Conservation (phyloP, 2,329 filamentous ascomycete species). For the Fusarium torreyae region DNA sequence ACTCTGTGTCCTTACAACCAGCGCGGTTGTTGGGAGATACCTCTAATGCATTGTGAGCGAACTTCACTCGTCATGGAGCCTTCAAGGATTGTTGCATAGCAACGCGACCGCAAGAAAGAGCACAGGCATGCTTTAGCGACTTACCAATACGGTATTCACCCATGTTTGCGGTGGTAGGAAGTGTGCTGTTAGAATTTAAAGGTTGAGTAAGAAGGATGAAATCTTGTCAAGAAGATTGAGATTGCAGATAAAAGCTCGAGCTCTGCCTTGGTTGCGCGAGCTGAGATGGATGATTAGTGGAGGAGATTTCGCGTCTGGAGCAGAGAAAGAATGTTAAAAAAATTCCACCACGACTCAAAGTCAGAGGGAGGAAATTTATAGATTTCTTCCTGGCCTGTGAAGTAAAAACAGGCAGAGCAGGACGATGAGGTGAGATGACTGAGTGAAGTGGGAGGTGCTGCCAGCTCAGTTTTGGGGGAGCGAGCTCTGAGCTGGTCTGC, state of each 20-base stretch:
- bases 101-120: constrained; percentile 3
- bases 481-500: constrained; percentile 35
- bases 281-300: not conserved
- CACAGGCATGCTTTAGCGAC: constrained; percentile 36
- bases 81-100: constrained; percentile 2
- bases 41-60: constrained; percentile 67
- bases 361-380: constrained; percentile 6
- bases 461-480: constrained; percentile 23
- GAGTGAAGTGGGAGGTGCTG: constrained; percentile 31
- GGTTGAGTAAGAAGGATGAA: constrained; percentile 30
- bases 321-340: not conserved
- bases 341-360: not conserved
- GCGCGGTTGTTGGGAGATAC: constrained; percentile 79
- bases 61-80: constrained; percentile 20
- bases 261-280: constrained; percentile 14
- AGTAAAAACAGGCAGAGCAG: constrained; percentile 35
- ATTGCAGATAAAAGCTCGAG: constrained; percentile 14
- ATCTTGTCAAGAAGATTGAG: constrained; percentile 6
- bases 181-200: constrained; percentile 11
- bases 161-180: constrained; percentile 54
- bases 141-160: constrained; percentile 64
- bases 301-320: not conserved
- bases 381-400: constrained; percentile 13
- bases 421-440: constrained; percentile 39
- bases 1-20: constrained; percentile 79